Percentiles rank a stretch among this genome's conserved stretches.
Evolutionary conservation across 2,329 filamentous ascomycete species (phyloP).

Genomic region (Ophiocordyceps camponoti-floridani): DNA sequence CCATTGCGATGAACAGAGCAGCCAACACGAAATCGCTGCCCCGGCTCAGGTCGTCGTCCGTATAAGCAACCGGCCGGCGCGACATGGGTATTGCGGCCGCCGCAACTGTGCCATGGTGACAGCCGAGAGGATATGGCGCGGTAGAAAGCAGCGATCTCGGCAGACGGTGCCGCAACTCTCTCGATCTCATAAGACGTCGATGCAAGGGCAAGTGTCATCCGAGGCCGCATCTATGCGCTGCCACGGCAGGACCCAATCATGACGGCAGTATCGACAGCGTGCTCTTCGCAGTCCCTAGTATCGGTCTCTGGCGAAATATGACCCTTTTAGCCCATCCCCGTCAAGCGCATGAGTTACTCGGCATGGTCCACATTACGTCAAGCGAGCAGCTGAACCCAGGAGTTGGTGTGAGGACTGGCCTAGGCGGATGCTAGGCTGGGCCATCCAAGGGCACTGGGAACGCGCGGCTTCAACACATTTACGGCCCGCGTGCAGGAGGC

Average conservation of each 20-base stretch:
- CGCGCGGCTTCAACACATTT: no score
- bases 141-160: neutral
- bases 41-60: neutral
- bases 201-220: neutral
- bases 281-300: neutral
- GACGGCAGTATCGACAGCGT: neutral
- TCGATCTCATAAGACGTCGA: neutral
- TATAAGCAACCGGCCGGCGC: neutral
- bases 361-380: neutral
- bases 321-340: neutral
- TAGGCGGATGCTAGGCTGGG: no score
- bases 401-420: neutral
- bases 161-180: neutral
- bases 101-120: neutral
- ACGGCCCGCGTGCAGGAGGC: no score
- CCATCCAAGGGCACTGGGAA: no score
- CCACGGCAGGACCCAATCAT: neutral
- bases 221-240: neutral
- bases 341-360: neutral
- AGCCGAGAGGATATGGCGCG: neutral
- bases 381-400: neutral
- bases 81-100: neutral
- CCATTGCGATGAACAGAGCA: no score
- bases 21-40: no score
- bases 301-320: neutral